Evolutionary conservation across 768 basidiomycete species (phyloP).

Genomic region (Boletus huronensis): DNA sequence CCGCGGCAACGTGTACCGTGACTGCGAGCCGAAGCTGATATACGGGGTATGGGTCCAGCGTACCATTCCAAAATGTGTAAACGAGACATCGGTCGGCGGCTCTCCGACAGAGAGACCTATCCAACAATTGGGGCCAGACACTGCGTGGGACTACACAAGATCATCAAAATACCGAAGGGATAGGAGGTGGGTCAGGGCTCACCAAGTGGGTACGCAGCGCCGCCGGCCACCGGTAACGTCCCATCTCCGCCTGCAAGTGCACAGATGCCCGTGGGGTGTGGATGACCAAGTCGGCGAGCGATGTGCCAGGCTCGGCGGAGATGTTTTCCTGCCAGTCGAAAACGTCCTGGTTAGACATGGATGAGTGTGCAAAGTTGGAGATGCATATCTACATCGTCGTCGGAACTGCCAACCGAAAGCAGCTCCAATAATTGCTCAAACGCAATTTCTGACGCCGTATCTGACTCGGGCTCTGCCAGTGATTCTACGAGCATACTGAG

Average conservation of each 20-base stretch:
- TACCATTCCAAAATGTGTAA: conserved; percentile 9
- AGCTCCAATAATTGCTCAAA: background rate
- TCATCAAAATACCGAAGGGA: background rate
- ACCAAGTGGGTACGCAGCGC: background rate
- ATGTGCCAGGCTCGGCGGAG: background rate
- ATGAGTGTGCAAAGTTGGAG: no score
- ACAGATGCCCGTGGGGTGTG: background rate
- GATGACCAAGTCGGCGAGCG: background rate
- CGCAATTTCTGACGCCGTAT: background rate
- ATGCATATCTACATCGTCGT: background rate
- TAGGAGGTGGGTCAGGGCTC: background rate
- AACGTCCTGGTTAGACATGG: background rate
- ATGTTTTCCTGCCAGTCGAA: background rate
- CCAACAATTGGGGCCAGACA: background rate
- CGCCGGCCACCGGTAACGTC: background rate
- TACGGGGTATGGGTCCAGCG: background rate
- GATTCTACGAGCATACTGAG: background rate
- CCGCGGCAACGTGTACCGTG: background rate
- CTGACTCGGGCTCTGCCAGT: background rate
- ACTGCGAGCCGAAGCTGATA: background rate
- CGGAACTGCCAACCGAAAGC: background rate
- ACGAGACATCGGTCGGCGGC: background rate
- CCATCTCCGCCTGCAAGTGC: background rate
- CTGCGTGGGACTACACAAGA: background rate
- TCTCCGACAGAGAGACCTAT: conserved; percentile 5